phyloP scores from a whole-genome alignment of 2,329 filamentous ascomycete genomes.

The Beauveria caledonica region DNA sequence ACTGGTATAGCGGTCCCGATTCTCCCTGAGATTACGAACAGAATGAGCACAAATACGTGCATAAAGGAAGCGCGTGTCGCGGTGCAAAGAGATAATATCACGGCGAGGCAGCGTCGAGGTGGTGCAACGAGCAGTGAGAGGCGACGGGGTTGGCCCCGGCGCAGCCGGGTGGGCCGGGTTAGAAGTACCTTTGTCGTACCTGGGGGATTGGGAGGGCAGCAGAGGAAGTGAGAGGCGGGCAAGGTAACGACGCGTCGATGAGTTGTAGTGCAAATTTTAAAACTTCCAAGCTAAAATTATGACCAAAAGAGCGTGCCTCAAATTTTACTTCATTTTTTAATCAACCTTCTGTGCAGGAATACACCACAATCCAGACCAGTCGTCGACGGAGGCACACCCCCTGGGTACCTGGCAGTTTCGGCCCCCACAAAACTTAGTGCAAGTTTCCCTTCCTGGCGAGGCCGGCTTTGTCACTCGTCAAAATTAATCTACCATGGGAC shows the following conservation, averaged over 20 bases:
- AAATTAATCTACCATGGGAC: background rate
- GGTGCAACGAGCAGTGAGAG: slow-evolving; percentile 5
- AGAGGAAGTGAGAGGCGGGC: background rate
- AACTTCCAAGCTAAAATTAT: background rate
- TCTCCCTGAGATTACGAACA: slow-evolving; percentile 37
- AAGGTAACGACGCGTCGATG: background rate
- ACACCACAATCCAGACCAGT: background rate
- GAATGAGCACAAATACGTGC: slow-evolving; percentile 59
- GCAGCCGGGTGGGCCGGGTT: slow-evolving; percentile 8
- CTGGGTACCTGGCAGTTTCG: slow-evolving; percentile 2
- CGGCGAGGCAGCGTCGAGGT: background rate
- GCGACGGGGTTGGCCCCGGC: slow-evolving; percentile 5
- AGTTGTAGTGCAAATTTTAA: background rate
- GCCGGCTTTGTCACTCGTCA: slow-evolving; percentile 4
- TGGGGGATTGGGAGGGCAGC: background rate
- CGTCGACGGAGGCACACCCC: background rate
- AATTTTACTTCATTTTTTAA: background rate
- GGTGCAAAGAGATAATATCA: background rate
- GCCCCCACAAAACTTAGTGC: slow-evolving; percentile 5
- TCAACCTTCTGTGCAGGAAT: background rate
- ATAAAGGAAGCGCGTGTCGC: slow-evolving; percentile 22
- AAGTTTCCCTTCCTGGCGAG: slow-evolving; percentile 8
- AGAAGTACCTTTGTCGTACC: slow-evolving; percentile 1
- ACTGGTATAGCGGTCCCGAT: slow-evolving; percentile 14
- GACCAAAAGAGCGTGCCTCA: no score